A percentile compares a stretch with the other conserved stretches of the same genome.
Conservation (phyloP, 805 yeast genomes). For the Saccharomycopsis microspora region DNA sequence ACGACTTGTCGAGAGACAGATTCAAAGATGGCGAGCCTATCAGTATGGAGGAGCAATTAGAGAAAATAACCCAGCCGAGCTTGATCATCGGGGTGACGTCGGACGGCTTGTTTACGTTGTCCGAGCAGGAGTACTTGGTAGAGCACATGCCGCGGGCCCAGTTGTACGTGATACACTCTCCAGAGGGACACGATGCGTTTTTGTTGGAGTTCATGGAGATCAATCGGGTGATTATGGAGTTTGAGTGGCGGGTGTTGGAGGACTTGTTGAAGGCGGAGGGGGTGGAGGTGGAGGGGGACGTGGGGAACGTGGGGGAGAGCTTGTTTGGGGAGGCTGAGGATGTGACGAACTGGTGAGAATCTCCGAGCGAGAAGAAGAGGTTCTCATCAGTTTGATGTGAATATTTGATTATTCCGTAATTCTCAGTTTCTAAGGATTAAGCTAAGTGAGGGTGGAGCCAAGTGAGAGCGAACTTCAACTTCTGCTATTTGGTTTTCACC, state of each 20-base stretch:
- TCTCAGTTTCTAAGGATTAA: no score
- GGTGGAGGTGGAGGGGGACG: slow-evolving; percentile 27
- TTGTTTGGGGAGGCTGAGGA: slow-evolving; percentile 93
- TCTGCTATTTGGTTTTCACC: no score
- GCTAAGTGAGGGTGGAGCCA: no score
- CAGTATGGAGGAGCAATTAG: slow-evolving; percentile 39
- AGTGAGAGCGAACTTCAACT: no score
- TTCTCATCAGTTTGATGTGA: background rate
- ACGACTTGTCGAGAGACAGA: slow-evolving; percentile 80
- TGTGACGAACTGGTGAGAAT: slow-evolving; percentile 75
- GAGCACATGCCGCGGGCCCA: slow-evolving; percentile 57
- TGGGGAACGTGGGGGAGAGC: slow-evolving; percentile 38
- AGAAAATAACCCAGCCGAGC: slow-evolving; percentile 58
- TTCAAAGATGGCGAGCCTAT: slow-evolving; percentile 23
- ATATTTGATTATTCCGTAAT: no score
- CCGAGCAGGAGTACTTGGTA: slow-evolving; percentile 83
- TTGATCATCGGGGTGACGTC: slow-evolving; percentile 81
- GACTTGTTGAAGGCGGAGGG: slow-evolving; percentile 42
- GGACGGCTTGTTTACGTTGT: slow-evolving; percentile 85
- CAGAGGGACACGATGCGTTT: slow-evolving; percentile 98
- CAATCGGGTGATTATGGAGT: slow-evolving; percentile 56
- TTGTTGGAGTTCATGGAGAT: slow-evolving; percentile 79
- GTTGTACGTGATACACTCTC: slow-evolving; percentile 69
- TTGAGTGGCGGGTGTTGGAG: slow-evolving; percentile 45
- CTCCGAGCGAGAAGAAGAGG: no score